A percentile compares a stretch with the other conserved stretches of the same genome.
Conservation (phyloP, 2,329 filamentous ascomycete genomes). For the Trichoderma cornu-damae region DNA sequence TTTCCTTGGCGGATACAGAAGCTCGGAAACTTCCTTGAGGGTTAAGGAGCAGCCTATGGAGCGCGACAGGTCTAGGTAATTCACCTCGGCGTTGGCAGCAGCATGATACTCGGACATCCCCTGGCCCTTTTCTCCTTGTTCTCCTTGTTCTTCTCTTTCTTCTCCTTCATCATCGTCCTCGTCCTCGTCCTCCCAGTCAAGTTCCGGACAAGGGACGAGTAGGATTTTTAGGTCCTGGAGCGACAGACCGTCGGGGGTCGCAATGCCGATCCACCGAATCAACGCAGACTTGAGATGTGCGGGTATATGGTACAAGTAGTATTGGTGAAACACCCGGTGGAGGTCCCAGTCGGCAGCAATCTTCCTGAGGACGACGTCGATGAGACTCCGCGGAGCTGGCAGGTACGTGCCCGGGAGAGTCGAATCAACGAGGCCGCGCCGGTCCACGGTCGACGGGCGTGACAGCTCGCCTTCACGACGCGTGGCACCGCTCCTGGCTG, state of each 20-base stretch:
- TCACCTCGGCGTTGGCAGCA: constrained; percentile 35
- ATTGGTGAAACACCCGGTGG: constrained; percentile 51
- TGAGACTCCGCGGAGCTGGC: constrained; percentile 45
- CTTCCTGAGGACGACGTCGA: constrained; percentile 46
- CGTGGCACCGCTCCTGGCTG: constrained; percentile 25
- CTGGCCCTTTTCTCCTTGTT: no score
- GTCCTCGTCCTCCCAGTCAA: constrained; percentile 27
- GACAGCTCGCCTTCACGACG: constrained; percentile 18
- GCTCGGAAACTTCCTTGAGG: constrained; percentile 47
- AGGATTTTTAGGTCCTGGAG: constrained; percentile 47
- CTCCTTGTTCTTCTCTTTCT: constrained; percentile 26
- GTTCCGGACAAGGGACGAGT: constrained; percentile 34
- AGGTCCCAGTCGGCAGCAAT: constrained; percentile 52
- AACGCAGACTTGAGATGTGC: constrained; percentile 49
- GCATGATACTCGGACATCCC: background rate
- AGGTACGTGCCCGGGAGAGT: constrained; percentile 42
- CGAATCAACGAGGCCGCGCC: constrained; percentile 18
- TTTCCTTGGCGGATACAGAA: constrained; percentile 43
- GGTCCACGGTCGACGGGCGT: constrained; percentile 23
- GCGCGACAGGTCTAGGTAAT: constrained; percentile 50
- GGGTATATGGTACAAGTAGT: constrained; percentile 53
- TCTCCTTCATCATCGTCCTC: constrained; percentile 25
- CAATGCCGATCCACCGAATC: constrained; percentile 45
- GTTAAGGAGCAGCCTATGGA: constrained; percentile 47
- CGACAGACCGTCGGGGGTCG: constrained; percentile 44